Evolutionary conservation across 768 basidiomycete species (phyloP), one percentile per base, ranked within the genome.

Genomic region (Suillus hirtellus): DNA sequence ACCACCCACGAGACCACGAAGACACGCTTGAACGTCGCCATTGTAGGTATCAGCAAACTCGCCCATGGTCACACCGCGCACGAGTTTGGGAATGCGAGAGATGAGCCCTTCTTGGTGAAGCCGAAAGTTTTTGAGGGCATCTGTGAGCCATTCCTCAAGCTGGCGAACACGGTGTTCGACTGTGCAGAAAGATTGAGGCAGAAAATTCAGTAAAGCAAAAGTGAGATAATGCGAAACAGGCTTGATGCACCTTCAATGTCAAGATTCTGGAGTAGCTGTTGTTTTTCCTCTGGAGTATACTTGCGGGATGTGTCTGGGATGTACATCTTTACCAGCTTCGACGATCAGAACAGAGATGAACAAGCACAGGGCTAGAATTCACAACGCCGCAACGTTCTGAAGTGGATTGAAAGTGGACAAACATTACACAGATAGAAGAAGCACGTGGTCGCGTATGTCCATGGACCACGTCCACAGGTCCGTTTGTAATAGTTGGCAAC

Each of bases 1-100:
- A 9, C 76, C 77, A n/a, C 77, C 79, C 62, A 91, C 76, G 56
- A 88, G 74, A 2, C 88, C 90, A 63, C 86, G 81, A 64, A 91
- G 74, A 46, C 89, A 89, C 10, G 84, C 84, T 70, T 91, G 89
- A 31, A 91, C 78, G 68, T 92, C 87, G 3, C 89, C 92, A 60
- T 88, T 80, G 75, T 92, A 93, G 71, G 89, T 90, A 64, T 86
- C 84, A 19, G 86, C 88, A 73, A 93, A 92, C 50, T 92, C 90
- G 66, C 84, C 84, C 83, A 93, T 86, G 15, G 86, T 84, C 73
- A 93, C 86, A 35, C 77, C 77, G 40, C 90, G 84, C 42, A 93
- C 87, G 66, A 87, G 84, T 68, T 86, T 90, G 0, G 91, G 92
- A 38, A 93, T 89, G 59, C 88, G 85, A 19, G 83, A 84, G 2